phyloP scores from a whole-genome alignment of 1,284 basidiomycete species.

The Pholiota adiposa region DNA sequence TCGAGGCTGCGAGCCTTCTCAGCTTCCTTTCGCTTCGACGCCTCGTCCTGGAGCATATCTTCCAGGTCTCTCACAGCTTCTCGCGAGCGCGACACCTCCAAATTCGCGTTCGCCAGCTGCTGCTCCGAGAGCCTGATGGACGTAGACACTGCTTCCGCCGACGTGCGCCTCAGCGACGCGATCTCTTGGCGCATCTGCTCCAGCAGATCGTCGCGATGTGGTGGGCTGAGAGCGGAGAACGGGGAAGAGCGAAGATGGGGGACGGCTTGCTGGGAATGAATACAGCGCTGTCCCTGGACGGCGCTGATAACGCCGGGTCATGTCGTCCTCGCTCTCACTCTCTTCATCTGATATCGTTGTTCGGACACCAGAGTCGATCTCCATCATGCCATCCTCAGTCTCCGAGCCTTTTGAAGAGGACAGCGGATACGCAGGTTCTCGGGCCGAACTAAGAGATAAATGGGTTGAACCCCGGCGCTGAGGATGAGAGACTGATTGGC shows the following conservation, averaged over 20 bases:
- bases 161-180: conserved; percentile 60
- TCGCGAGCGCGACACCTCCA: conserved; percentile 57
- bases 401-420: conserved; percentile 26
- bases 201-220: conserved; percentile 45
- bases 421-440: conserved; percentile 24
- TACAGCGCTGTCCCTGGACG: conserved; percentile 28
- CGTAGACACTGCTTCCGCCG: conserved; percentile 64
- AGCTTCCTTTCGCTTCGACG: conserved; percentile 56
- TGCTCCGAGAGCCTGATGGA: conserved; percentile 66
- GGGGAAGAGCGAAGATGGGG: conserved; percentile 33
- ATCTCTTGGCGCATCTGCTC: conserved; percentile 68
- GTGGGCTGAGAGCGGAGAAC: conserved; percentile 36
- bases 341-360: conserved; percentile 45
- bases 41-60: conserved; percentile 62
- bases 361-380: conserved; percentile 10
- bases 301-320: conserved; percentile 41
- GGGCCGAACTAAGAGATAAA: conserved; percentile 22
- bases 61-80: conserved; percentile 57
- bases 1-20: conserved; percentile 60
- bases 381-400: conserved; percentile 18
- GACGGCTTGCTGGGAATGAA: conserved; percentile 32
- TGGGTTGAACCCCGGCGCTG: conserved; percentile 12
- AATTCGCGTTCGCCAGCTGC: conserved; percentile 63
- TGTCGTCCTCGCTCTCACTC: conserved; percentile 68
- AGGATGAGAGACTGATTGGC: not conserved